Evolutionary conservation across 306 rosid genomes (phyloP).

Genomic region (Corylus americana): DNA sequence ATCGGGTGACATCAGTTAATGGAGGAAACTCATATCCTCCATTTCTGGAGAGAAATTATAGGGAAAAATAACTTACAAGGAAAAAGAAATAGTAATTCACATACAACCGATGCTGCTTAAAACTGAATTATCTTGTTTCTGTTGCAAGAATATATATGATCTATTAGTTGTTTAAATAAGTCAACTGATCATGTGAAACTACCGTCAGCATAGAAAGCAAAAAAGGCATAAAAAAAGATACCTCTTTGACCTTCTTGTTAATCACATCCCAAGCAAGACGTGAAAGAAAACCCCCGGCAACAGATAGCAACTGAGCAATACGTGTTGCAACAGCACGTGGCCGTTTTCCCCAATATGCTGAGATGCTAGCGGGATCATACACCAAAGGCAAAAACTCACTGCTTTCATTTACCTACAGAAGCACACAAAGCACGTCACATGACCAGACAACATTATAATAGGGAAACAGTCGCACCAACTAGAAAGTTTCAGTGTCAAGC

Average conservation of each 20-base stretch:
- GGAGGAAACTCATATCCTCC: background rate
- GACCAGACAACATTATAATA: background rate
- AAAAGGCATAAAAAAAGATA: conserved; percentile 25
- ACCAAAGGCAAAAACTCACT: conserved; percentile 91
- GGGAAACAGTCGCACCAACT: background rate
- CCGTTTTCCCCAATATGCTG: conserved; percentile 96
- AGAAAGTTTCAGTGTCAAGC: background rate
- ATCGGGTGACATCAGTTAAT: background rate
- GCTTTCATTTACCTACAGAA: conserved; percentile 80
- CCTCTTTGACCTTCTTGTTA: conserved; percentile 91
- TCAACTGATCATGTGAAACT: background rate
- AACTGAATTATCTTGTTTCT: background rate
- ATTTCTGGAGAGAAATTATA: background rate
- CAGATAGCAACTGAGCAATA: conserved; percentile 78
- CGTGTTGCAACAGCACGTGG: conserved; percentile 94
- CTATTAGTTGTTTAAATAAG: background rate
- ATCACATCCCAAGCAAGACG: conserved; percentile 72
- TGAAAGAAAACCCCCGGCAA: conserved; percentile 96
- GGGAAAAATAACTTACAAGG: background rate
- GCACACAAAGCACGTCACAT: conserved; percentile 16
- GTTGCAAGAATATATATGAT: background rate
- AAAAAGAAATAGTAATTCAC: background rate
- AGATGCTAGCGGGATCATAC: conserved; percentile 81
- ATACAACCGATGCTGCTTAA: background rate
- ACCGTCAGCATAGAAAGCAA: conserved; percentile 2